These are phyloP conservation scores for Schoenoplectus triqueter DNA, from an alignment of 202 grass and related monocot genomes.

Conservation along the genomic window DNA sequence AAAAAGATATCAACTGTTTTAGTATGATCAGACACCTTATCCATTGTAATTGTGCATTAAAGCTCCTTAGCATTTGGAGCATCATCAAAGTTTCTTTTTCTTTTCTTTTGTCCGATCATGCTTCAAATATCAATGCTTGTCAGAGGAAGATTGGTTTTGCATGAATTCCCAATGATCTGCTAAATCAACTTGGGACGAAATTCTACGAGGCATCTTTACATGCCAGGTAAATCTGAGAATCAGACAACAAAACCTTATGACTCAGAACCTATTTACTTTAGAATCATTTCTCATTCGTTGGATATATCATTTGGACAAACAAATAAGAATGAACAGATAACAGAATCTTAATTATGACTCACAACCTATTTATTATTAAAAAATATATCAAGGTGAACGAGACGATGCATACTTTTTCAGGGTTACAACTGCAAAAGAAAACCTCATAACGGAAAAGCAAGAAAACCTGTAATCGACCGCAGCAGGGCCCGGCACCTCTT, in stretches of 20 bases:
- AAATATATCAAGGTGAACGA: background rate
- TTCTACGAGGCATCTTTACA: too few species aligned
- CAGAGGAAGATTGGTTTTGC: too few species aligned
- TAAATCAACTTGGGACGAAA: too few species aligned
- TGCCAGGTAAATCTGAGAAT: too few species aligned
- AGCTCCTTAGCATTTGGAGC: background rate
- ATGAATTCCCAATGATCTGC: too few species aligned
- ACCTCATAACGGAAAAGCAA: background rate
- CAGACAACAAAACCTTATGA: background rate
- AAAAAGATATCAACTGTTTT: background rate
- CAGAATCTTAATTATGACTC: too few species aligned
- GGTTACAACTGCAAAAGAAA: background rate
- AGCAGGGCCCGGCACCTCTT: slow-evolving; percentile 16
- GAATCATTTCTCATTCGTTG: too few species aligned
- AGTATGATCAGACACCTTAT: background rate
- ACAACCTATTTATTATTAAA: background rate
- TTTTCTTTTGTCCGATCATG: background rate
- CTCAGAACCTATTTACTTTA: background rate
- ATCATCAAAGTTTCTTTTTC: background rate
- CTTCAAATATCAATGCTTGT: background rate
- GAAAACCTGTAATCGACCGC: slow-evolving; percentile 15
- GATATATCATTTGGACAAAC: too few species aligned
- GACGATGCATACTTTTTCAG: background rate
- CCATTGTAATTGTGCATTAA: background rate
- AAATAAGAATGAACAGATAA: too few species aligned